Evolutionary conservation across 805 yeast genomes (phyloP).

Genomic region (Yamadazyma sp.): DNA sequence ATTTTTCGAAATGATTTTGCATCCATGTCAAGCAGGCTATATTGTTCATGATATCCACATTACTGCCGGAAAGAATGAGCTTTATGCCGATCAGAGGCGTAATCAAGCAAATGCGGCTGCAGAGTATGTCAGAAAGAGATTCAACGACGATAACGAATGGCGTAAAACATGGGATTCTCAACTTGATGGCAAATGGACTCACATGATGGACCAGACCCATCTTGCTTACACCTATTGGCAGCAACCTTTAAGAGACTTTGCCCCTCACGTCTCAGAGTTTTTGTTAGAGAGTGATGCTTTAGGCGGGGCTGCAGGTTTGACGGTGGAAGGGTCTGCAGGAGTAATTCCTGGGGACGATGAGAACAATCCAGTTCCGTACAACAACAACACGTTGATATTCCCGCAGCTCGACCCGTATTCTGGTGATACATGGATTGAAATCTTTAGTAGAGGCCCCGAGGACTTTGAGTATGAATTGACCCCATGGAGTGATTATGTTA

Average conservation of each 20-base stretch:
- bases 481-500: conserved; percentile 15
- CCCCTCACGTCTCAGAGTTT: conserved; percentile 15
- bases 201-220: conserved; percentile 21
- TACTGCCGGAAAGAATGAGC: conserved; percentile 19
- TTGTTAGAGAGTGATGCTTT: conserved; percentile 10
- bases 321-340: conserved; percentile 17
- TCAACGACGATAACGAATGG: conserved; percentile 17
- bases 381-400: conserved; percentile 18
- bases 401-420: conserved; percentile 18
- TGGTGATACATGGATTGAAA: conserved; percentile 16
- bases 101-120: conserved; percentile 18
- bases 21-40: conserved; percentile 19
- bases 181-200: conserved; percentile 19
- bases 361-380: conserved; percentile 16
- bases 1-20: conserved; percentile 18
- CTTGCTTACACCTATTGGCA: conserved; percentile 20
- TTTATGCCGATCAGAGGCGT: conserved; percentile 17
- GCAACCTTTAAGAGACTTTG: conserved; percentile 18
- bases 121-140: conserved; percentile 15
- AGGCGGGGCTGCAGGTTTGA: conserved; percentile 16
- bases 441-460: conserved; percentile 18
- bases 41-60: conserved; percentile 18
- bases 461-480: conserved; percentile 17
- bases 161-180: conserved; percentile 14
- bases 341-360: conserved; percentile 19